These are phyloP conservation scores for Penicillium sp. DNA, from an alignment of 2,329 filamentous ascomycete species.

Conservation along the genomic window DNA sequence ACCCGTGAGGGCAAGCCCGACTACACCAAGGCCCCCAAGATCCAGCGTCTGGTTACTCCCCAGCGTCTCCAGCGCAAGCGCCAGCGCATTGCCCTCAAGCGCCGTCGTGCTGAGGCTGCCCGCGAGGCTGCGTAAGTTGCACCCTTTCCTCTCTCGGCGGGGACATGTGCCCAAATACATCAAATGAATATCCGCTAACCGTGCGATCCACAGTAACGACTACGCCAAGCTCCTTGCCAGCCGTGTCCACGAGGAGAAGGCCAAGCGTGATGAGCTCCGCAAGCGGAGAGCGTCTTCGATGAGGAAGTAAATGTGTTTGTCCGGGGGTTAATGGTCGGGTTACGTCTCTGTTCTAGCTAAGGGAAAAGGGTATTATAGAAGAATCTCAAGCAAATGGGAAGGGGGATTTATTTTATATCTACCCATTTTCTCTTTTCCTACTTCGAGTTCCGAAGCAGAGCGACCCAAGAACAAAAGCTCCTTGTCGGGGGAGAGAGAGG, in stretches of 20 bases:
- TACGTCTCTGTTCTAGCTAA: too few relatives aligned
- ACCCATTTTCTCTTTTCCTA: too few relatives aligned
- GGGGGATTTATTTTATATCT: too few relatives aligned
- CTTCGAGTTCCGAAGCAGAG: too few relatives aligned
- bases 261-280: constrained; percentile 82
- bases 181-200: too few relatives aligned
- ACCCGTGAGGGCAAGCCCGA: constrained; percentile 91
- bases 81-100: constrained; percentile 95
- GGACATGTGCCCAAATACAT: too few relatives aligned
- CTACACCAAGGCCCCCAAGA: constrained; percentile 99
- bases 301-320: constrained; percentile 59
- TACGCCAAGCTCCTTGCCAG: constrained; percentile 93
- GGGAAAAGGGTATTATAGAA: too few relatives aligned
- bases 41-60: constrained; percentile 98
- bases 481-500: too few relatives aligned
- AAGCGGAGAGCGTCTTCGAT: constrained; percentile 96
- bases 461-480: too few relatives aligned
- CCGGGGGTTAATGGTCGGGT: too few relatives aligned
- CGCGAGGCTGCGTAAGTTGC: constrained; percentile 94
- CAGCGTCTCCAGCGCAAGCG: constrained; percentile 99
- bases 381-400: too few relatives aligned
- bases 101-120: constrained; percentile 88
- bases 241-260: constrained; percentile 93
- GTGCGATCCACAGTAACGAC: constrained; percentile 81
- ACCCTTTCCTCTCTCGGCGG: background rate